Evolutionary conservation across 176 grass and related monocot species (phyloP).

Genomic region (Aegilops bicornis): DNA sequence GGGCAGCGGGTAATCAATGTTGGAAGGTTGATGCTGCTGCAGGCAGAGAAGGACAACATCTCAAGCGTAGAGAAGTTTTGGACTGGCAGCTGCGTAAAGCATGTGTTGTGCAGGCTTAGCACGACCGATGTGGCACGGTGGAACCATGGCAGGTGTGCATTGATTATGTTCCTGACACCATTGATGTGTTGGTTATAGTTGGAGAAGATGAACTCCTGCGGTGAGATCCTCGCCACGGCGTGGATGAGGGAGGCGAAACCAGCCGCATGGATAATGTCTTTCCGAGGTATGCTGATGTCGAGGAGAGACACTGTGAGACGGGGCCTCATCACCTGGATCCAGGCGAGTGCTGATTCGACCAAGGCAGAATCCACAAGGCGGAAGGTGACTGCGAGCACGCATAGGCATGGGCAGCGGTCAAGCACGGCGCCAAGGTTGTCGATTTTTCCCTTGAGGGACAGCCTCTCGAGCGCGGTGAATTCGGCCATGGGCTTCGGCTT

Average conservation of each 20-base stretch:
- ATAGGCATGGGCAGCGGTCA: background rate
- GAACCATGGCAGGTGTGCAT: background rate
- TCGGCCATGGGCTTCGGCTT: background rate
- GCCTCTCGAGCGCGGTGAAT: background rate
- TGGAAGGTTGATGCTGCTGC: background rate
- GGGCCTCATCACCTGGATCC: background rate
- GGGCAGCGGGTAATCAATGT: background rate
- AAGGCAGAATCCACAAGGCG: background rate
- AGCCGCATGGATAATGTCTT: background rate
- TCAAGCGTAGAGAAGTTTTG: background rate
- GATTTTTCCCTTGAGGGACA: background rate
- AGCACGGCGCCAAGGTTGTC: background rate
- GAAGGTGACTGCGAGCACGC: background rate
- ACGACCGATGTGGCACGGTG: background rate
- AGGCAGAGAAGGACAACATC: background rate
- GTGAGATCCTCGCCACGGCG: background rate
- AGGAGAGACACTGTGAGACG: background rate
- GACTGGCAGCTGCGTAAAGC: background rate
- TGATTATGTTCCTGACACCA: background rate
- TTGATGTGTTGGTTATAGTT: no score
- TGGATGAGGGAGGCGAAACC: background rate
- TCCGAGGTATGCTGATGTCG: background rate
- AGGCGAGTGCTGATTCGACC: background rate
- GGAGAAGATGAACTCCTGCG: background rate
- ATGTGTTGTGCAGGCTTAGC: background rate